These are phyloP conservation scores for Pseudofabraea citricarpa DNA, from an alignment of 2,329 filamentous ascomycete species.

Conservation along the genomic window DNA sequence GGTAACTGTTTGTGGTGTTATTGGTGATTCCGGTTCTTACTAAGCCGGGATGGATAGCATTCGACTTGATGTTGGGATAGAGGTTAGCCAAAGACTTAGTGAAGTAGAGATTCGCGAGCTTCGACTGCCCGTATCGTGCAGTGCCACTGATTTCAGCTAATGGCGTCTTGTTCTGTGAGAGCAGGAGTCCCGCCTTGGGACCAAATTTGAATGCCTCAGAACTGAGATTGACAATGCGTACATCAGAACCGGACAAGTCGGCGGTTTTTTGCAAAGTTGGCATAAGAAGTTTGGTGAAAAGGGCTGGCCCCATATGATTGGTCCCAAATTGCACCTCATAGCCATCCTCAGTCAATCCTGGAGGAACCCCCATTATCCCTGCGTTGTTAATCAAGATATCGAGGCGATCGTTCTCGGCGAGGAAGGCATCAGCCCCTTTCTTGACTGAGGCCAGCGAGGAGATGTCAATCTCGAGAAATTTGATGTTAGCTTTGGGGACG, in stretches of 20 bases:
- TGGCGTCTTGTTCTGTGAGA: conserved; percentile 1
- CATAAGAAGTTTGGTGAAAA: conserved; percentile 33
- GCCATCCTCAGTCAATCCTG: conserved; percentile 34
- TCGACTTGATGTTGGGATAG: conserved; percentile 30
- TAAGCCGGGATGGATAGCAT: conserved; percentile 35
- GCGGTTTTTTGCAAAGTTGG: conserved; percentile 24
- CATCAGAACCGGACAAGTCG: not conserved
- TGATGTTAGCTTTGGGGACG: conserved; percentile 16
- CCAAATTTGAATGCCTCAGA: not conserved
- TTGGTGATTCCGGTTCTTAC: conserved; percentile 16
- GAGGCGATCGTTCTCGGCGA: conserved; percentile 28
- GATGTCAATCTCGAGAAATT: conserved; percentile 38
- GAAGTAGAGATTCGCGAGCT: conserved; percentile 41
- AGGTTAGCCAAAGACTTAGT: conserved; percentile 32
- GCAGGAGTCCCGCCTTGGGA: not conserved
- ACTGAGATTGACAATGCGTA: conserved; percentile 3
- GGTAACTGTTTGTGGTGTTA: not conserved
- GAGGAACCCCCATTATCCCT: conserved; percentile 34
- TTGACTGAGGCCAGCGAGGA: conserved; percentile 36
- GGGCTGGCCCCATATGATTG: conserved; percentile 42
- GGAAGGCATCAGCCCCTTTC: conserved; percentile 32
- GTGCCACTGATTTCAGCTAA: not conserved
- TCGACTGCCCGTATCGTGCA: conserved; percentile 36
- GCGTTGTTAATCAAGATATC: conserved; percentile 41
- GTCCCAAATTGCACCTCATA: conserved; percentile 42